These are phyloP conservation scores for Lachnellula cervina DNA, from an alignment of 2,329 filamentous ascomycete genomes.

Conservation along the genomic window DNA sequence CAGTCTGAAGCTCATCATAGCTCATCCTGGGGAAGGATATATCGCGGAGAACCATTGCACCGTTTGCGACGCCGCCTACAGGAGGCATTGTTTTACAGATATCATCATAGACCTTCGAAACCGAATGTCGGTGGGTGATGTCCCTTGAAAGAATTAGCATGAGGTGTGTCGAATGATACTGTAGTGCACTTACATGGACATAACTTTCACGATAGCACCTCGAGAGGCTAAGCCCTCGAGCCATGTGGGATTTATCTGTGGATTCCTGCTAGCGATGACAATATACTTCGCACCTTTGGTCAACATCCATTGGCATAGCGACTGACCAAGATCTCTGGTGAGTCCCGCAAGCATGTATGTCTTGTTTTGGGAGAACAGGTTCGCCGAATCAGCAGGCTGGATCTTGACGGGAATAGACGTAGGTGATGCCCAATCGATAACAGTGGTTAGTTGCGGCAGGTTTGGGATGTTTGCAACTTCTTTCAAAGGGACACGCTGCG, in stretches of 20 bases:
- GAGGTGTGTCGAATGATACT: neutral
- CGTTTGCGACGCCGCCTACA: constrained; percentile 40
- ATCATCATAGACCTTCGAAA: neutral
- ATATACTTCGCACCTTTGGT: constrained; percentile 33
- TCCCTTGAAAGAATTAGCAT: neutral
- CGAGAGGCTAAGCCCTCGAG: constrained; percentile 14
- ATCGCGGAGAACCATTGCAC: constrained; percentile 41
- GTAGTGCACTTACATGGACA: neutral
- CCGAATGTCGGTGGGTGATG: constrained; percentile 1
- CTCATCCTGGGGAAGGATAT: constrained; percentile 29
- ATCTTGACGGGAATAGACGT: constrained; percentile 20
- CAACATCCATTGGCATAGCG: constrained; percentile 38
- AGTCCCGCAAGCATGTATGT: constrained; percentile 32
- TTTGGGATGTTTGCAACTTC: neutral
- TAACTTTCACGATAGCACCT: neutral
- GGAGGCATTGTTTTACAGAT: constrained; percentile 12
- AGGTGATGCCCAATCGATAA: constrained; percentile 9
- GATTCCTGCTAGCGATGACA: constrained; percentile 37
- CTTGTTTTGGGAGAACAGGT: constrained; percentile 18
- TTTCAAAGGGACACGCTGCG: neutral
- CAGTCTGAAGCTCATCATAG: constrained; percentile 22
- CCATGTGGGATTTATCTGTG: constrained; percentile 31
- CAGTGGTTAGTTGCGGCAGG: neutral
- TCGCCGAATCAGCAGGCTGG: neutral
- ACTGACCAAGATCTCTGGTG: constrained; percentile 29